Percentiles rank a stretch among this genome's conserved stretches.
Evolutionary conservation across 192 early-diverging fungal genomes (phyloP).

Genomic region (Backusella macrospora): DNA sequence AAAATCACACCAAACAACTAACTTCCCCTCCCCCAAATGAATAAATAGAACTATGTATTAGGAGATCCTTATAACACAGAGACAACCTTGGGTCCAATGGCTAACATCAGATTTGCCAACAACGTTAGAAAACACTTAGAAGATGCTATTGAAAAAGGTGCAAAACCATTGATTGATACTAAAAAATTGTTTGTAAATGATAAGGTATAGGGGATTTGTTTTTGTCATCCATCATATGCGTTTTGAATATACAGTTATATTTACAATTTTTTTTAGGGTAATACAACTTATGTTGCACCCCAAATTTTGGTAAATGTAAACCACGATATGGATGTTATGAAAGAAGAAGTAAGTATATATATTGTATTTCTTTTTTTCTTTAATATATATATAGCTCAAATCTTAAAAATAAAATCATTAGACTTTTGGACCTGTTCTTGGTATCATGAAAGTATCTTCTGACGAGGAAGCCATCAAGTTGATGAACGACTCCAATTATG

Average conservation of each 20-base stretch:
- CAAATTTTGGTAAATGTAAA: conserved; percentile 75
- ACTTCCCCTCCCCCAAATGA: background rate
- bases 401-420: background rate
- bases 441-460: conserved; percentile 70
- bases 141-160: conserved; percentile 74
- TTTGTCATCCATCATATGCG: background rate
- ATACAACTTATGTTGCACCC: conserved; percentile 73
- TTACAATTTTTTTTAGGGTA: conserved; percentile 32
- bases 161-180: conserved; percentile 63
- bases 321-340: conserved; percentile 77
- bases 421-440: conserved; percentile 83
- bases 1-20: too few species aligned
- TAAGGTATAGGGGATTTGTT: conserved; percentile 38
- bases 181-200: conserved; percentile 54
- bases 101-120: conserved; percentile 66
- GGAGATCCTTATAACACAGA: conserved; percentile 65
- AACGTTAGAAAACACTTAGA: conserved; percentile 67
- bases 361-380: background rate
- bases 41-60: conserved; percentile 59
- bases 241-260: background rate
- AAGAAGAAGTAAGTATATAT: conserved; percentile 55
- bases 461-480: conserved; percentile 75
- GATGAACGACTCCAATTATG: conserved; percentile 84
- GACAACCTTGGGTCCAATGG: conserved; percentile 78
- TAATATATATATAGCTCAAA: background rate